These are phyloP conservation scores for Hemileccinum rubropunctum DNA, from an alignment of 768 basidiomycete species.

Conservation along the genomic window DNA sequence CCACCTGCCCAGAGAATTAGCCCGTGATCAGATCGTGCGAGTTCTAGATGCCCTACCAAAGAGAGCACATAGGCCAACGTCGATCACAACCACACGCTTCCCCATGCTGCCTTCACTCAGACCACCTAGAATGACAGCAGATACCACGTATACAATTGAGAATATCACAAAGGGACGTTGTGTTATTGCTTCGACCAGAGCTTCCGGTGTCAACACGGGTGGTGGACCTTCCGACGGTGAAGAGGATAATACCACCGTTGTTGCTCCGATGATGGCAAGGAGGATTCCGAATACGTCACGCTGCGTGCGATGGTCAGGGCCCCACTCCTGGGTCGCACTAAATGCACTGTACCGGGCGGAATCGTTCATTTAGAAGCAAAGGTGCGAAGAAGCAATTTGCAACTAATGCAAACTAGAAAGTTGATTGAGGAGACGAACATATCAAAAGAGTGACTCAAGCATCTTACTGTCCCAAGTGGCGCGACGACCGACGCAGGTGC, in stretches of 20 bases:
- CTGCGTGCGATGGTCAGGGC: slow-evolving; percentile 38
- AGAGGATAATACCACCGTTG: slow-evolving; percentile 86
- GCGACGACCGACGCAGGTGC: slow-evolving; percentile 93
- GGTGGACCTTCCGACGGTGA: slow-evolving; percentile 63
- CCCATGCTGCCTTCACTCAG: slow-evolving; percentile 68
- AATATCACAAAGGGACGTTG: slow-evolving; percentile 77
- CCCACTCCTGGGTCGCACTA: slow-evolving; percentile 1
- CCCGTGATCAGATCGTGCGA: not conserved
- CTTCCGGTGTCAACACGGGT: slow-evolving; percentile 57
- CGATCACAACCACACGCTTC: slow-evolving; percentile 70
- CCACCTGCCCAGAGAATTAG: slow-evolving; percentile 51
- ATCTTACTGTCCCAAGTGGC: slow-evolving; percentile 86
- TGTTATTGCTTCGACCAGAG: slow-evolving; percentile 64
- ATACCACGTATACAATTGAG: slow-evolving; percentile 56
- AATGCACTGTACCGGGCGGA: slow-evolving; percentile 58
- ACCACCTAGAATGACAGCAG: slow-evolving; percentile 55
- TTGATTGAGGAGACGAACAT: not conserved
- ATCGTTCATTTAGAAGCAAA: slow-evolving; percentile 75
- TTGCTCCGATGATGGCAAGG: slow-evolving; percentile 83
- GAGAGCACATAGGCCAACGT: slow-evolving; percentile 84
- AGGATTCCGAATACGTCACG: slow-evolving; percentile 75
- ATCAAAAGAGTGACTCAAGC: slow-evolving; percentile 2
- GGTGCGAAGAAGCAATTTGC: slow-evolving; percentile 96
- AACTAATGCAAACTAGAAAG: slow-evolving; percentile 77
- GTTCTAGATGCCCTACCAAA: slow-evolving; percentile 51